Evolutionary conservation across 2,329 filamentous ascomycete genomes (phyloP).

Genomic region (Aspergillus fischeri): DNA sequence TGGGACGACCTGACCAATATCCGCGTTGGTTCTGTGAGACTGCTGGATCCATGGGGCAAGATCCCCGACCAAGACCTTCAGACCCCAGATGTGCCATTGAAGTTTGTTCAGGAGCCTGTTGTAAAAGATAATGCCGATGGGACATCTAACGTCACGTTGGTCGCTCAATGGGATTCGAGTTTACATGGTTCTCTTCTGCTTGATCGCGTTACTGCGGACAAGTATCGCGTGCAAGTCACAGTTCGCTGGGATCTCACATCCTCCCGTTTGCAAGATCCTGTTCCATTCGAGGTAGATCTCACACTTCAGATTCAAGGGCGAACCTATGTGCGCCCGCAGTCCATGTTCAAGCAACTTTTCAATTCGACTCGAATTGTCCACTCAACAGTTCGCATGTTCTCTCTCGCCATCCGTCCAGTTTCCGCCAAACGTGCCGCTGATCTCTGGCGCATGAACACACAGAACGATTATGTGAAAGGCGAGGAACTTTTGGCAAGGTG

Average conservation of each 20-base stretch:
- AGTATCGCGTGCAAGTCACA: slow-evolving; percentile 83
- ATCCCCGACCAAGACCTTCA: slow-evolving; percentile 71
- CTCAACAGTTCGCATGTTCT: slow-evolving; percentile 82
- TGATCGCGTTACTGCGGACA: slow-evolving; percentile 90
- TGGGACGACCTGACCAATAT: slow-evolving; percentile 80
- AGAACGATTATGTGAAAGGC: slow-evolving; percentile 92
- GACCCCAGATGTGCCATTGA: slow-evolving; percentile 70
- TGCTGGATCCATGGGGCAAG: slow-evolving; percentile 81
- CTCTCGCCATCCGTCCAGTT: slow-evolving; percentile 76
- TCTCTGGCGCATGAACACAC: slow-evolving; percentile 93
- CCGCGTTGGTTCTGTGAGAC: slow-evolving; percentile 73
- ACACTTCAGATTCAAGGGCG: slow-evolving; percentile 80
- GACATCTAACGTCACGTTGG: slow-evolving; percentile 76
- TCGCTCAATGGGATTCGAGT: slow-evolving; percentile 96
- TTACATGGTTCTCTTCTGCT: slow-evolving; percentile 86
- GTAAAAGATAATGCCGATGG: slow-evolving; percentile 86
- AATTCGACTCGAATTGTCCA: slow-evolving; percentile 80
- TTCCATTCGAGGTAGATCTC: slow-evolving; percentile 78
- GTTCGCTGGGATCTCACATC: slow-evolving; percentile 83
- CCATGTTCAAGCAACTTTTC: slow-evolving; percentile 83
- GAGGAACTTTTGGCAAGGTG: slow-evolving; percentile 82
- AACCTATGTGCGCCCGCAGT: slow-evolving; percentile 78
- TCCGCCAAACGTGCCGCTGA: slow-evolving; percentile 90
- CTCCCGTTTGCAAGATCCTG: slow-evolving; percentile 77
- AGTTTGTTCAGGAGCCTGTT: slow-evolving; percentile 70